phyloP scores from a whole-genome alignment of 306 rosid species.

The Acacia confusa region DNA sequence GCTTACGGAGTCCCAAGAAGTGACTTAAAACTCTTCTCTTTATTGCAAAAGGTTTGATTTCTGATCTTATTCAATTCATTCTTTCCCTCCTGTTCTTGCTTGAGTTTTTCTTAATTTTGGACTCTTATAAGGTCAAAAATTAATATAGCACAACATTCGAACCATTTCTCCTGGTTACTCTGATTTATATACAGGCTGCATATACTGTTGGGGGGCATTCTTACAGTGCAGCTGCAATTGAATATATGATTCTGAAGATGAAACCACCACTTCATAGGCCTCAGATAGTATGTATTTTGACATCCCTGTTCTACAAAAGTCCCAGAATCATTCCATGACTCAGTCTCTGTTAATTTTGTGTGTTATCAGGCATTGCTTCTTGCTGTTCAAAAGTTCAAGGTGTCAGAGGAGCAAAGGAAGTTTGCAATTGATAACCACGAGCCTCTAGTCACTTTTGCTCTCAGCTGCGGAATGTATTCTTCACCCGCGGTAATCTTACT shows the following conservation, averaged over 20 bases:
- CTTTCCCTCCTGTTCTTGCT: neutral
- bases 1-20: constrained; percentile 86
- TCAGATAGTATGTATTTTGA: constrained; percentile 53
- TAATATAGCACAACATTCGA: neutral
- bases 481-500: constrained; percentile 65
- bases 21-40: constrained; percentile 73
- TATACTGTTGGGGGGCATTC: constrained; percentile 77
- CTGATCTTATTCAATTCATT: constrained; percentile 7
- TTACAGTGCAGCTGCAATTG: constrained; percentile 68
- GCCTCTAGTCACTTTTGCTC: constrained; percentile 60
- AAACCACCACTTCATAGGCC: constrained; percentile 81
- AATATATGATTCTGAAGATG: constrained; percentile 65
- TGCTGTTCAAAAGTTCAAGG: constrained; percentile 72
- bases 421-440: constrained; percentile 49
- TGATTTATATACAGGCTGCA: constrained; percentile 50
- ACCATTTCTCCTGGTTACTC: neutral
- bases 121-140: neutral
- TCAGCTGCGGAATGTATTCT: constrained; percentile 72
- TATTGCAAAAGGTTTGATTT: constrained; percentile 70
- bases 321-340: neutral
- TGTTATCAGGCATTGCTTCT: constrained; percentile 70
- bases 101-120: neutral
- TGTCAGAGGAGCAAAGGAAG: constrained; percentile 64
- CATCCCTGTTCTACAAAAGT: neutral
- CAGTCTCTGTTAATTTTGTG: neutral